These are phyloP conservation scores for Rhodotorula sp. DNA, from an alignment of 1,284 basidiomycete species.

Conservation along the genomic window DNA sequence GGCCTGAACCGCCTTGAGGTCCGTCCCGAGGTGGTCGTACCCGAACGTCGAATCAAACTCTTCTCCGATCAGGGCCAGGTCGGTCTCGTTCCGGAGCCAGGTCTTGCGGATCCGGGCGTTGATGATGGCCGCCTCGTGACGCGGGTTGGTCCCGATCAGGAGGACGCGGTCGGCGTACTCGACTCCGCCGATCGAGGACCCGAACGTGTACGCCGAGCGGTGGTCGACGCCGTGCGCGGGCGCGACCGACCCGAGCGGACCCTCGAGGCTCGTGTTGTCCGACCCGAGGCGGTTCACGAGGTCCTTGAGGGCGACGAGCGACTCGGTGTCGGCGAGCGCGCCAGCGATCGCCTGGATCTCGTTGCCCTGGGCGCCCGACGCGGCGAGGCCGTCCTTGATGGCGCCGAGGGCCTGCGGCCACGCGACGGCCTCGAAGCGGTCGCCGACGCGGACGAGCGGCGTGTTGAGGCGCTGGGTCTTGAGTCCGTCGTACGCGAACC, in stretches of 20 bases:
- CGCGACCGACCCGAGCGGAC: slow-evolving; percentile 61
- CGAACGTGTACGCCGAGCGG: slow-evolving; percentile 96
- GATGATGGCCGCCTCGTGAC: slow-evolving; percentile 95
- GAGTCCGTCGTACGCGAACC: slow-evolving; percentile 93
- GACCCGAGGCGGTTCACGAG: slow-evolving; percentile 90
- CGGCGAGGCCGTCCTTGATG: slow-evolving; percentile 73
- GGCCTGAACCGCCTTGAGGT: slow-evolving; percentile 73
- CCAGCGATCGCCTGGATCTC: slow-evolving; percentile 97
- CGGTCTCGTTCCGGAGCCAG: slow-evolving; percentile 80
- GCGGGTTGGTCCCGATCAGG: slow-evolving; percentile 93
- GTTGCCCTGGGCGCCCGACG: slow-evolving; percentile 83
- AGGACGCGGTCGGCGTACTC: slow-evolving; percentile 92
- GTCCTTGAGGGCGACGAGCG: slow-evolving; percentile 91
- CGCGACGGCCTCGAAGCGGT: slow-evolving; percentile 84
- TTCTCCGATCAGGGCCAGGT: slow-evolving; percentile 88
- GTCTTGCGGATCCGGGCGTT: slow-evolving; percentile 96
- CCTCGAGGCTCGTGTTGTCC: slow-evolving; percentile 87
- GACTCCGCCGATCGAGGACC: slow-evolving; percentile 86
- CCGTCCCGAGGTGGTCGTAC: slow-evolving; percentile 84
- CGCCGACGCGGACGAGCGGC: slow-evolving; percentile 86
- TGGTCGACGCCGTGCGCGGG: slow-evolving; percentile 84
- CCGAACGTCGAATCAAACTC: slow-evolving; percentile 89
- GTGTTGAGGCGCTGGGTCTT: slow-evolving; percentile 93
- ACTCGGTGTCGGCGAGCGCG: slow-evolving; percentile 88
- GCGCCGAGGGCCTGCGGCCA: slow-evolving; percentile 90